A percentile compares a stretch with the other conserved stretches of the same genome.
phyloP scores from a whole-genome alignment of 352 stramenopile species.

The Plasmopara halstedii region DNA sequence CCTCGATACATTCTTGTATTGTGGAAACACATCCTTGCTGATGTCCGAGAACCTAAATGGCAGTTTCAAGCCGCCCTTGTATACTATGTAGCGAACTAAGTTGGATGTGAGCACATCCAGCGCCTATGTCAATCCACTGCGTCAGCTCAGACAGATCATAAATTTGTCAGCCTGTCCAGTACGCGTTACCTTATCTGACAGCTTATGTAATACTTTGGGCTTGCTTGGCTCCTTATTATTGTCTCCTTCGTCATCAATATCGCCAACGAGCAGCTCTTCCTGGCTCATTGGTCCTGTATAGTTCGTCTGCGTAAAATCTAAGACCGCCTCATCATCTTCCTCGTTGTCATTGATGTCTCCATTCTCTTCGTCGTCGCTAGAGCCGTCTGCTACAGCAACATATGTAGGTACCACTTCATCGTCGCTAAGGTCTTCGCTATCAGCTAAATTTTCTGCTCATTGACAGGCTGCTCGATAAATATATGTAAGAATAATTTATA shows the following conservation, averaged over 20 bases:
- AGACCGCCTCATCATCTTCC: constrained; percentile 12
- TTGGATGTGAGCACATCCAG: constrained; percentile 67
- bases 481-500: not conserved
- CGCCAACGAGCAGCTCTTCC: constrained; percentile 14
- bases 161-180: not conserved
- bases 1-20: constrained; percentile 74
- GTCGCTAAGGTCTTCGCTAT: constrained; percentile 27
- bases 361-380: constrained; percentile 18
- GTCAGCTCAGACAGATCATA: constrained; percentile 1
- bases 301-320: constrained; percentile 79
- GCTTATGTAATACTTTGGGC: constrained; percentile 36
- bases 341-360: constrained; percentile 34
- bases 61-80: constrained; percentile 73
- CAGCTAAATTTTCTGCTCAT: constrained; percentile 17
- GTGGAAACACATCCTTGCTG: constrained; percentile 74
- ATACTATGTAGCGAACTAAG: constrained; percentile 78
- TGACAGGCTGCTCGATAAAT: not conserved
- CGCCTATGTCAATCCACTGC: constrained; percentile 20
- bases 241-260: constrained; percentile 31
- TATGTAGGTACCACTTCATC: constrained; percentile 21
- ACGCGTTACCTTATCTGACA: constrained; percentile 42
- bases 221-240: constrained; percentile 24
- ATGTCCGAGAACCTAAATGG: constrained; percentile 77
- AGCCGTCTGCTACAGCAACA: constrained; percentile 17
- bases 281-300: constrained; percentile 55